phyloP scores from a whole-genome alignment of 805 yeast genomes.

The Suhomyces vadensis region DNA sequence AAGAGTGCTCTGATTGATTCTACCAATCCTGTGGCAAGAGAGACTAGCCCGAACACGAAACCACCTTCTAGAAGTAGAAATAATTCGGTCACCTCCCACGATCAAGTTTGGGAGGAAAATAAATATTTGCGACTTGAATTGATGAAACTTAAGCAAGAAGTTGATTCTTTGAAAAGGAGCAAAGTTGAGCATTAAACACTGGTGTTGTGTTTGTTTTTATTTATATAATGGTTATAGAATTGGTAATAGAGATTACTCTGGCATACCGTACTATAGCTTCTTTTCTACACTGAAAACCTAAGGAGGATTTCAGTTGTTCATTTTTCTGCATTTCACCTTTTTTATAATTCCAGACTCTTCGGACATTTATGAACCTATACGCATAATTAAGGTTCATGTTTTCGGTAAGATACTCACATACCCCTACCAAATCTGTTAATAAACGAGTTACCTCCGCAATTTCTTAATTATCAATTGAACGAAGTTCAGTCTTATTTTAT shows the following conservation, averaged over 20 bases:
- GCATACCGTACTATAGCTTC: too few relatives aligned
- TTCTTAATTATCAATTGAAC: too few relatives aligned
- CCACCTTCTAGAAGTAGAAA: slow-evolving; percentile 11
- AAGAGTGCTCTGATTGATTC: slow-evolving; percentile 8
- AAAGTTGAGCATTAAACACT: not conserved
- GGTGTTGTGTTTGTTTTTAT: not conserved
- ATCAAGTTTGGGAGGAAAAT: slow-evolving; percentile 15
- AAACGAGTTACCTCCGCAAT: too few relatives aligned
- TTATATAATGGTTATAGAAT: not conserved
- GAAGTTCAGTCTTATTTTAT: too few relatives aligned
- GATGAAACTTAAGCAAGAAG: slow-evolving; percentile 13
- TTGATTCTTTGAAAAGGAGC: slow-evolving; percentile 7
- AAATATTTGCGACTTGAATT: slow-evolving; percentile 13
- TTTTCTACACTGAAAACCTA: not conserved
- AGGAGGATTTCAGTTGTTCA: not conserved
- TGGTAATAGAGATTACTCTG: not conserved
- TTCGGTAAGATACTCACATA: too few relatives aligned
- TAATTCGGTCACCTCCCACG: slow-evolving; percentile 10
- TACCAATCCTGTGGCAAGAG: not conserved
- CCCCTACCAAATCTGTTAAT: too few relatives aligned
- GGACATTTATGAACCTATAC: too few relatives aligned
- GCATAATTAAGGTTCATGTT: too few relatives aligned
- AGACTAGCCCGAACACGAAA: slow-evolving; percentile 11
- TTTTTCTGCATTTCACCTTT: not conserved
- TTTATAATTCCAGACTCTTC: too few relatives aligned